Evolutionary conservation across 441 rosid genomes (phyloP), one percentile per base, ranked within the genome.

Genomic region (Bocquillonia castaneifolia): DNA sequence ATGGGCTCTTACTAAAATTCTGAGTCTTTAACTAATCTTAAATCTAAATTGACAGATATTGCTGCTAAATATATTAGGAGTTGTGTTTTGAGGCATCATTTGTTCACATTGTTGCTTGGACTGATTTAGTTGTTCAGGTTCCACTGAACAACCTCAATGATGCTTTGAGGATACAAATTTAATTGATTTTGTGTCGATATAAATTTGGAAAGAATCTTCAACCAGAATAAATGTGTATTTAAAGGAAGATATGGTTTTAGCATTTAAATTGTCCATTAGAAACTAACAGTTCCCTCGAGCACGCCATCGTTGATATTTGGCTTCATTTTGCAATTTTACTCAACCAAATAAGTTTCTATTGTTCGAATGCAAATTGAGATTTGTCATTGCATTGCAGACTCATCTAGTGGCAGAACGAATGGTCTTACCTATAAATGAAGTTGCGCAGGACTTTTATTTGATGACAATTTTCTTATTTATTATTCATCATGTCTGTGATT

Each of bases 61-160:
- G 15, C 15, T n/a, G n/a, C 10, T 3, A 9, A 42, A 17, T 3
- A 31, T n/a, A 44, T n/a, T 23, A 36, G 25, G 12, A n/a, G 10
- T 12, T 22, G 40, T 53, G 51, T 36, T 10, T 59, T 36, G 3
- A 54, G 72, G 40, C 20, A 55, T 66, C 54, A 68, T 56, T 47
- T 25, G 59, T 29, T 60, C 55, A 48, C 13, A 64, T 40, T 31
- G 64, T 6, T 64, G 74, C 14, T 37, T 65, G 52, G 58, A 74
- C 63, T n/a, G 26, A 5, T 32, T 60, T 65, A 44, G 13, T 48
- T 39, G 69, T 62, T 47, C 39, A 17, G 64, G 28, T 50, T 66
- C 66, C 53, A 47, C 36, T 1, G 34, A 63, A 71, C 72, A 64
- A 71, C 60, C 29, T 69, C 28, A 26, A 57, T 55, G 45, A 53